Base-by-base conservation (phyloP, 345 rosid species). In the Euphorbia peplus region DNA sequence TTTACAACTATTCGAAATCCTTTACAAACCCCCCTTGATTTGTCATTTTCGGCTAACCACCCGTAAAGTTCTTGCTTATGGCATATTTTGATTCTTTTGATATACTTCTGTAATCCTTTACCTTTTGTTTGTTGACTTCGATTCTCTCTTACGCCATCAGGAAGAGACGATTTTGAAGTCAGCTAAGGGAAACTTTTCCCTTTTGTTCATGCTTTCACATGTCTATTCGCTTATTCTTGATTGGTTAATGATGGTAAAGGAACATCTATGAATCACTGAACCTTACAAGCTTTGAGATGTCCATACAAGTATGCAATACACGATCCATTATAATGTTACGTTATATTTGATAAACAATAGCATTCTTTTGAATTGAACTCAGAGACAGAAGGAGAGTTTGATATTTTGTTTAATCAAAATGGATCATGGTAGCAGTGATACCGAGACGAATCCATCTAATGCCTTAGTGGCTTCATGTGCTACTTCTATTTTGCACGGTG, bases 401-500 rank as follows among this genome's bases (percentile, higher is more conserved):
- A 35, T 65, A 24, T 44, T 68, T 66, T 48, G 47, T 24, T 55
- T 37, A 72, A 67, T 65, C 55, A 72, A 22, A 66, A 83, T 79
- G 84, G 76, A 57, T 30, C 37, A 37, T 28, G 75, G 48, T 3
- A 74, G 55, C 55, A 16, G 58, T 29, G 46, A 2, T 8, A 14
- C 67, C 50, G 61, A 11, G 5, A 62, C 32, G 30, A 37, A 64
- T 52, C 51, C 63, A 71, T 1, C 26, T 30, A 25, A 5, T 26
- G 70, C 50, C 15, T 7, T 57, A 52, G 30, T 60, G 57, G 66
- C 56, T n/a, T 26, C 78, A 30, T 71, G 56, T 2, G 75, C 65
- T 71, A 74, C 79, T 13, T 26, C 70, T 59, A 70, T 85, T 76
- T 76, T 88, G 70, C 85, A 86, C 39, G 91, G 95, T 0, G 91